Percentiles rank a stretch among this genome's conserved stretches.
Conservation (phyloP, 129 eudicot genomes). For the Flaveria bidentis region DNA sequence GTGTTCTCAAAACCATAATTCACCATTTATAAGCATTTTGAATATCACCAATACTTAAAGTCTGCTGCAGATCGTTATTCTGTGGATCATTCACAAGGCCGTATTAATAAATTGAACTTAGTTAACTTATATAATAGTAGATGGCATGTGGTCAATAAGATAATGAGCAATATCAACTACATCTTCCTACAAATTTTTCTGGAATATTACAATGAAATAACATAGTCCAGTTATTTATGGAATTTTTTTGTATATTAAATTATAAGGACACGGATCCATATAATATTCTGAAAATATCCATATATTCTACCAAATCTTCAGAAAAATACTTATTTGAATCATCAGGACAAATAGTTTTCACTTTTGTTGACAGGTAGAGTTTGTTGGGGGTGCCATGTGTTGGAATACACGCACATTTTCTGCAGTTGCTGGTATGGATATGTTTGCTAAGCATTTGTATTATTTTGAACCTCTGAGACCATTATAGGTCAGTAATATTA, state of each 20-base stretch:
- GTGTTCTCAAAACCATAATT: not conserved
- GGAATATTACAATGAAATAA: not conserved
- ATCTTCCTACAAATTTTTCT: not conserved
- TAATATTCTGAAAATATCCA: not conserved
- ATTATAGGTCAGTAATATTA: conserved; percentile 34
- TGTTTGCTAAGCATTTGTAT: conserved; percentile 19
- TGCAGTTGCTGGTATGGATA: conserved; percentile 83
- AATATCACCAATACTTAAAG: not conserved
- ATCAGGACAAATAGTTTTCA: not conserved
- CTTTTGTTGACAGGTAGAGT: conserved; percentile 73
- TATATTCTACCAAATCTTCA: not conserved
- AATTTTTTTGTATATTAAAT: conserved; percentile 6
- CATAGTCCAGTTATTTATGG: not conserved
- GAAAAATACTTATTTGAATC: not conserved
- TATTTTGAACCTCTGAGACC: not conserved
- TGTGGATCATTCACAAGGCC: no score
- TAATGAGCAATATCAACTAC: not conserved
- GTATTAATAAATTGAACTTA: not conserved
- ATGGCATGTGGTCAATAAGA: not conserved
- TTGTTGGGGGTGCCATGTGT: conserved; percentile 97
- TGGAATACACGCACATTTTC: conserved; percentile 96
- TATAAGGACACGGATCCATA: conserved; percentile 3
- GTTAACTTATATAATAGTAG: not conserved
- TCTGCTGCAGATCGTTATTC: no score
- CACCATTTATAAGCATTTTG: not conserved